Evolutionary conservation across 208 protist species (phyloP).

Genomic region (Zelonia costaricensis): DNA sequence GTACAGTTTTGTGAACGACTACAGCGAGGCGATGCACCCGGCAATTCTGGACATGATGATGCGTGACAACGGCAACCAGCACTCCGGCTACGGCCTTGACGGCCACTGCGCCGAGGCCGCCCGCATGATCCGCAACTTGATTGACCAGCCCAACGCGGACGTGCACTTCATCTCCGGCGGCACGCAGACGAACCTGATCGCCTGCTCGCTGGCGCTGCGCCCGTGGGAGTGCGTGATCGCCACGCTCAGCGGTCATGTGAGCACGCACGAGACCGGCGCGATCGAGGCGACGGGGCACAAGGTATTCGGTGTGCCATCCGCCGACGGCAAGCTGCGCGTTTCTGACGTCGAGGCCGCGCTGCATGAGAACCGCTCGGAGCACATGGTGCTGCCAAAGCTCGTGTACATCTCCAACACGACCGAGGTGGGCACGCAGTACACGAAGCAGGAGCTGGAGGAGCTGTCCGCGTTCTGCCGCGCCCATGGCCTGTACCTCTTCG

Average conservation of each 20-base stretch:
- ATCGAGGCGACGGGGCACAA: conserved; percentile 62
- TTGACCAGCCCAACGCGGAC: conserved; percentile 30
- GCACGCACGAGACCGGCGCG: conserved; percentile 48
- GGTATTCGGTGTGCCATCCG: conserved; percentile 27
- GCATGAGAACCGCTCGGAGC: conserved; percentile 30
- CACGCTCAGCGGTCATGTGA: conserved; percentile 36
- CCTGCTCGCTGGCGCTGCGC: conserved; percentile 28
- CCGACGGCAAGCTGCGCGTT: conserved; percentile 43
- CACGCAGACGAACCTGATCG: conserved; percentile 45
- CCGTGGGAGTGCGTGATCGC: conserved; percentile 53
- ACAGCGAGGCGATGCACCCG: conserved; percentile 43
- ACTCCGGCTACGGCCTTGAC: conserved; percentile 51
- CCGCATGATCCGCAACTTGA: conserved; percentile 26
- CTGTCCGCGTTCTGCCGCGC: conserved; percentile 34
- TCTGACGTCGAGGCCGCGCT: conserved; percentile 32
- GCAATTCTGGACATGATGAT: conserved; percentile 30
- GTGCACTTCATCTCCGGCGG: conserved; percentile 46
- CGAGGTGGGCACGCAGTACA: conserved; percentile 51
- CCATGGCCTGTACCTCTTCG: conserved; percentile 36
- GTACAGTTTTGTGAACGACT: conserved; percentile 53
- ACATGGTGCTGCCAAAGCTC: conserved; percentile 45
- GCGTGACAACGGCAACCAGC: conserved; percentile 18
- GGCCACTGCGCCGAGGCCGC: conserved; percentile 26
- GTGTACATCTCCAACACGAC: conserved; percentile 67
- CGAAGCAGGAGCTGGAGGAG: conserved; percentile 37